Evolutionary conservation across 768 basidiomycete species (phyloP), one percentile per base, ranked within the genome.

Genomic region (Roridomyces roridus): DNA sequence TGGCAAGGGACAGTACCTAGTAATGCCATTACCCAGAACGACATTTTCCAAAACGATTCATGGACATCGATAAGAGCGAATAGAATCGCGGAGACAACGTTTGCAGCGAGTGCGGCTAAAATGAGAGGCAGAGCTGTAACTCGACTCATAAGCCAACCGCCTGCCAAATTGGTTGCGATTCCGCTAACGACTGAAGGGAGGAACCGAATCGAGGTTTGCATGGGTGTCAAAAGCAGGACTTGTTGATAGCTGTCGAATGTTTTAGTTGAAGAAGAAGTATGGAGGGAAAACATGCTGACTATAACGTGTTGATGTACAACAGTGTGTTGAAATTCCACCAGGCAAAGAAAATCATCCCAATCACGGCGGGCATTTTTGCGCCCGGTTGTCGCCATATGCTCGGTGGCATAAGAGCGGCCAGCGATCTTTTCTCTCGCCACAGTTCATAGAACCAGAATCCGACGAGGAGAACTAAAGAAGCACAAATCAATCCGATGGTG

Each of bases 321-420:
- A 74, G 55, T 11, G 69, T 68, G 49, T 74, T 72, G 62, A 72
- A 74, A 68, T 45, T 55, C 51, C 55, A 69, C 70, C 68, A 73
- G 14, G 65, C 68, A 43, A 73, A 71, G 62, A 74, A 72, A 21
- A 72, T 68, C 17, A 72, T 55, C 7, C 58, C 54, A 36, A 72
- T 60, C 25, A 72, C 56, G 28, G 65, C 60, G 12, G 59, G 61
- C 67, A 73, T 67, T 56, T 70, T 70, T 18, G 67, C 64, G 35
- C 64, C 65, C 2, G 69, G 66, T 45, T 68, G 68, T 15, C 62
- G 55, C 72, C 70, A 74, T 42, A 74, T 70, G 51, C 65, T 64
- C 37, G 70, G 68, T 21, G 73, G 72, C n/a, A 74, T 59, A 25
- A 74, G 60, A 9, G 71, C 71, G 1, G 72, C 68, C 36, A 54